These are phyloP conservation scores for Baorangia bicolor DNA, from an alignment of 768 basidiomycete species.

Conservation along the genomic window DNA sequence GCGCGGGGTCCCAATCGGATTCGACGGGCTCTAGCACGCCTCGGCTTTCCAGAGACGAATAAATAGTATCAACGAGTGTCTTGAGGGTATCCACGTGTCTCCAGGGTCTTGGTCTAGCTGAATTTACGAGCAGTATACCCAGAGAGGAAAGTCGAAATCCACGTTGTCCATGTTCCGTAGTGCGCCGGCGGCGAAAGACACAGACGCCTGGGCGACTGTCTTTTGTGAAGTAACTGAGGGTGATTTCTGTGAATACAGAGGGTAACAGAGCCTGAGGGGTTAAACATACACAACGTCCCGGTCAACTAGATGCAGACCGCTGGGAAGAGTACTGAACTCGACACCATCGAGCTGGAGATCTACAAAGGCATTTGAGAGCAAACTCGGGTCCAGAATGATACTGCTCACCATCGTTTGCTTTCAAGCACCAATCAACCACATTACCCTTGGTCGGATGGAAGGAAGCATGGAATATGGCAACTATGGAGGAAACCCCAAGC, in stretches of 20 bases:
- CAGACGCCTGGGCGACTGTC: slow-evolving; percentile 68
- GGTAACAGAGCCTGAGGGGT: background rate
- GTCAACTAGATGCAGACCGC: slow-evolving; percentile 78
- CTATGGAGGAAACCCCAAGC: slow-evolving; percentile 33
- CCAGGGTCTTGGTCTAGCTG: slow-evolving; percentile 72
- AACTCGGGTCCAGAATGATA: background rate
- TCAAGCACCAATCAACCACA: slow-evolving; percentile 75
- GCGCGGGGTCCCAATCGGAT: slow-evolving; percentile 61
- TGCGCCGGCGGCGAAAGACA: slow-evolving; percentile 67
- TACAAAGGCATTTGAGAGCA: slow-evolving; percentile 25
- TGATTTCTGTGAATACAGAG: slow-evolving; percentile 9
- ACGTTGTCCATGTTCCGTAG: slow-evolving; percentile 69
- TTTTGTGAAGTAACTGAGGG: slow-evolving; percentile 67
- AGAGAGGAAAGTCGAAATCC: slow-evolving; percentile 80
- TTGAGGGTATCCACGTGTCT: slow-evolving; percentile 65
- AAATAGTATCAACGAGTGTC: slow-evolving; percentile 52
- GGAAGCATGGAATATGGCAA: slow-evolving; percentile 81
- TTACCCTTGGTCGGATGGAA: slow-evolving; percentile 86
- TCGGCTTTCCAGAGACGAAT: slow-evolving; percentile 47
- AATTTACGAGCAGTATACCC: slow-evolving; percentile 68
- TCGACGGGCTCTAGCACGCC: slow-evolving; percentile 51
- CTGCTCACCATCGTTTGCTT: slow-evolving; percentile 60
- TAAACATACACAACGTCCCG: slow-evolving; percentile 70
- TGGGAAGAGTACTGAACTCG: slow-evolving; percentile 81
- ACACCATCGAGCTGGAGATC: slow-evolving; percentile 67